Conservation (phyloP, 768 basidiomycete species). For the Tulasnella sp. region DNA sequence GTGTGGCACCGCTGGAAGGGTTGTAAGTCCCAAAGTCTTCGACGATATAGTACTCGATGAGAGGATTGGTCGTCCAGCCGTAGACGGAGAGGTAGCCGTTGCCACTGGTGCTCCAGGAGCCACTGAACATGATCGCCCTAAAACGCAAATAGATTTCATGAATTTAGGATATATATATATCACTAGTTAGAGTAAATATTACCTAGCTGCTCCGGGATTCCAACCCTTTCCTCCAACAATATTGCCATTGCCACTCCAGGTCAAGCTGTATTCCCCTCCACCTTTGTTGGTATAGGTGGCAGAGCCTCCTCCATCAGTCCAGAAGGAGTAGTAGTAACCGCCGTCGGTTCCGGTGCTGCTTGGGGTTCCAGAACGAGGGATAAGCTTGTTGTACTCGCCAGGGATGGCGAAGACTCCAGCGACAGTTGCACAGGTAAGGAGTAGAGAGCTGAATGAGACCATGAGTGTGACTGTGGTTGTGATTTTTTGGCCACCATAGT, state of each 20-base stretch:
- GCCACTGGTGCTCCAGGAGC: background rate
- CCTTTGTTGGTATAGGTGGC: constrained; percentile 29
- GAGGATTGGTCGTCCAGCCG: constrained; percentile 14
- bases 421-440: no score
- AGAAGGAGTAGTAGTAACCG: constrained; percentile 34
- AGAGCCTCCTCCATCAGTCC: constrained; percentile 27
- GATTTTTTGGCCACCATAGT: no score
- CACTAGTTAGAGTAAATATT: no score
- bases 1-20: constrained; percentile 5
- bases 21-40: constrained; percentile 9
- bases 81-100: constrained; percentile 5
- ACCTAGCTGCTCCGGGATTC: constrained; percentile 30
- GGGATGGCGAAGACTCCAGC: no score
- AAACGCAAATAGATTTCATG: no score
- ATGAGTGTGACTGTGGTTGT: no score
- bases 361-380: constrained; percentile 8
- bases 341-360: constrained; percentile 27
- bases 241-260: constrained; percentile 29
- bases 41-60: constrained; percentile 16
- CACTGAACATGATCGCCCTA: constrained; percentile 1
- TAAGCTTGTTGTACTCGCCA: no score
- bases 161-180: no score
- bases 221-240: constrained; percentile 34
- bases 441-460: no score
- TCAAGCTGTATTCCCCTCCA: constrained; percentile 28